A percentile compares a stretch with the other conserved stretches of the same genome.
Conservation (phyloP, 495 filamentous ascomycete genomes). For the Antarctomyces pellizariae region DNA sequence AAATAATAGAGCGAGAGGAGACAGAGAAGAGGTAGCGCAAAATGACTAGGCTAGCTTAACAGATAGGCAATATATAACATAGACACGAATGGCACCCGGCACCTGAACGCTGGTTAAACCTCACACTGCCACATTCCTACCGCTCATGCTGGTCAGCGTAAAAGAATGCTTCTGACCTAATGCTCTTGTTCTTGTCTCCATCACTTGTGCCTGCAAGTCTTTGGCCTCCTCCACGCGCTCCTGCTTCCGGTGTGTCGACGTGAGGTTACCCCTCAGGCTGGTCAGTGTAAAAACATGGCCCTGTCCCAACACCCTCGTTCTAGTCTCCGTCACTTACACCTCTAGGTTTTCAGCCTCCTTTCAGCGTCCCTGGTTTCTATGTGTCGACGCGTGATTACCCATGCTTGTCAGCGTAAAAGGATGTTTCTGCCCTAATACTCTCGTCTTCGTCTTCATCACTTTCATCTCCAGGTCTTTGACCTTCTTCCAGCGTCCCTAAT, state of each 20-base stretch:
- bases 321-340: constrained; percentile 4
- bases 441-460: constrained; percentile 11
- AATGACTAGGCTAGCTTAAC: no score
- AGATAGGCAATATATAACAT: no score
- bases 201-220: constrained; percentile 3
- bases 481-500: constrained; percentile 17
- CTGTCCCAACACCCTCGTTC: constrained; percentile 6
- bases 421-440: constrained; percentile 16
- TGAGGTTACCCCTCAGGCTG: constrained; percentile 5
- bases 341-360: constrained; percentile 13
- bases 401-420: constrained; percentile 17
- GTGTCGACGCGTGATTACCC: constrained; percentile 17
- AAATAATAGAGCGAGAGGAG: no score
- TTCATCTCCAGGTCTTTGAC: constrained; percentile 15
- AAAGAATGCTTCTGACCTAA: constrained; percentile 4
- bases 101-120: no score
- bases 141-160: constrained; percentile 5
- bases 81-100: no score
- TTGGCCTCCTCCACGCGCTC: constrained; percentile 3
- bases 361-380: constrained; percentile 11
- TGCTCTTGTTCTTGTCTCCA: constrained; percentile 4
- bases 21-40: no score
- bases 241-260: constrained; percentile 4
- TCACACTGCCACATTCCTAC: no score
- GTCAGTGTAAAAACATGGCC: constrained; percentile 9